phyloP scores from a whole-genome alignment of 1,139 yeast species.

The Pichia sp. region DNA sequence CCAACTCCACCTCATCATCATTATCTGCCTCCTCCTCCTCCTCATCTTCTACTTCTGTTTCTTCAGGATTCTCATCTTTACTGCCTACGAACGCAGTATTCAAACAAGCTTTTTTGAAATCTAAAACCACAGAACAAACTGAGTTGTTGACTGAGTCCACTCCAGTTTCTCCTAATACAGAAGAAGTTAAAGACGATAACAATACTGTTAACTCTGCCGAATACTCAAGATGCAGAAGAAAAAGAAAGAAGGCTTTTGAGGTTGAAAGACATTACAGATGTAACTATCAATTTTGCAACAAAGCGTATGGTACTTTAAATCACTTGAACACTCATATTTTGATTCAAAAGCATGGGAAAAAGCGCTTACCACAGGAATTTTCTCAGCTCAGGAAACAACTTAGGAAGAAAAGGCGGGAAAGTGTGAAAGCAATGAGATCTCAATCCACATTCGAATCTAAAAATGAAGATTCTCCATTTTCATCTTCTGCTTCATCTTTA shows the following conservation, averaged over 20 bases:
- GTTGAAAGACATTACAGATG: conserved; percentile 65
- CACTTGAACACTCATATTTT: conserved; percentile 74
- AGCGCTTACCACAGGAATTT: conserved; percentile 60
- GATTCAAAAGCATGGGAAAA: conserved; percentile 67
- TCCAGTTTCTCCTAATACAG: not conserved
- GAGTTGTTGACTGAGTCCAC: not conserved
- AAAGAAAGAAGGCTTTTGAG: conserved; percentile 65
- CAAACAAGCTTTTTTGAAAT: not conserved
- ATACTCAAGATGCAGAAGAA: conserved; percentile 37
- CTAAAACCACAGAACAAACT: not conserved
- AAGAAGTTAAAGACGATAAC: not conserved
- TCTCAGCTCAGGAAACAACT: conserved; percentile 7
- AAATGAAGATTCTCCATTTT: not conserved
- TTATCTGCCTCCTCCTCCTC: no score
- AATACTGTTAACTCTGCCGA: not conserved
- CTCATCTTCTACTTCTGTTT: not conserved
- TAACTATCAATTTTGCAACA: conserved; percentile 55
- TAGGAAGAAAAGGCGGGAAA: not conserved
- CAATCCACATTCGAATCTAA: not conserved
- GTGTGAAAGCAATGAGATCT: not conserved
- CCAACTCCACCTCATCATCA: no score
- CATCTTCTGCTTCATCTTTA: not conserved
- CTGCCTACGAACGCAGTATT: not conserved
- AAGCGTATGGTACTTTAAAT: conserved; percentile 72
- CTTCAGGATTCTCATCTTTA: not conserved